phyloP scores from a whole-genome alignment of 2,329 filamentous ascomycete genomes.

The Helminthosporium solani region DNA sequence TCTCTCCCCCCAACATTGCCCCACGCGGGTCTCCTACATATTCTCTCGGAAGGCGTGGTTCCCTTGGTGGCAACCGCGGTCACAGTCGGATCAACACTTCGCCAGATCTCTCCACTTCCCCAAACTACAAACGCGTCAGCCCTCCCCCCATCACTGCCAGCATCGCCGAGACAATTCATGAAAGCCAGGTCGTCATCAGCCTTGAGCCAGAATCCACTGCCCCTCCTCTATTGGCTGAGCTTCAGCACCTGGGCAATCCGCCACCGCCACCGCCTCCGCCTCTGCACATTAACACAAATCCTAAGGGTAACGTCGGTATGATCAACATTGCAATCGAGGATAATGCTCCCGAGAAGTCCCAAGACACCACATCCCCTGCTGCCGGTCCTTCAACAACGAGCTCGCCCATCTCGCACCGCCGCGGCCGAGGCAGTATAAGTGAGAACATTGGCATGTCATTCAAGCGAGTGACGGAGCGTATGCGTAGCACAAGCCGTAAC shows the following conservation, averaged over 20 bases:
- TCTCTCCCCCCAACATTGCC: slow-evolving; percentile 21
- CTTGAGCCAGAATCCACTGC: slow-evolving; percentile 43
- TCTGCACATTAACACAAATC: slow-evolving; percentile 22
- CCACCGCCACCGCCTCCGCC: slow-evolving; percentile 54
- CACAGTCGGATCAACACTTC: slow-evolving; percentile 48
- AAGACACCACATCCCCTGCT: slow-evolving; percentile 22
- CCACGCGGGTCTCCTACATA: slow-evolving; percentile 30
- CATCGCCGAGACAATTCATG: slow-evolving; percentile 56
- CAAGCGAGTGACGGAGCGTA: slow-evolving; percentile 55
- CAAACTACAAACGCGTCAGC: slow-evolving; percentile 42
- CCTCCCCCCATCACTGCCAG: slow-evolving; percentile 50
- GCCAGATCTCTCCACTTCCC: slow-evolving; percentile 35
- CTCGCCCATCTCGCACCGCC: slow-evolving; percentile 50
- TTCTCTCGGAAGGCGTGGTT: slow-evolving; percentile 38
- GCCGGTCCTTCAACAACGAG: slow-evolving; percentile 32
- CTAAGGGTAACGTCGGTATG: slow-evolving; percentile 36
- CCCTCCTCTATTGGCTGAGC: slow-evolving; percentile 59
- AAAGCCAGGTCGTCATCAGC: slow-evolving; percentile 47
- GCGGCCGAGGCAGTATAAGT: slow-evolving; percentile 57
- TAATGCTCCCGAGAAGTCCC: slow-evolving; percentile 26
- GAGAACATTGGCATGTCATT: slow-evolving; percentile 57
- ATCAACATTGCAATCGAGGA: slow-evolving; percentile 52
- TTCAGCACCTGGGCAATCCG: slow-evolving; percentile 60
- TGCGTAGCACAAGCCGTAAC: slow-evolving; percentile 58
- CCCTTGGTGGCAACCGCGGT: slow-evolving; percentile 35